phyloP scores from a whole-genome alignment of 257 asterid species.

The Handroanthus guayacan region DNA sequence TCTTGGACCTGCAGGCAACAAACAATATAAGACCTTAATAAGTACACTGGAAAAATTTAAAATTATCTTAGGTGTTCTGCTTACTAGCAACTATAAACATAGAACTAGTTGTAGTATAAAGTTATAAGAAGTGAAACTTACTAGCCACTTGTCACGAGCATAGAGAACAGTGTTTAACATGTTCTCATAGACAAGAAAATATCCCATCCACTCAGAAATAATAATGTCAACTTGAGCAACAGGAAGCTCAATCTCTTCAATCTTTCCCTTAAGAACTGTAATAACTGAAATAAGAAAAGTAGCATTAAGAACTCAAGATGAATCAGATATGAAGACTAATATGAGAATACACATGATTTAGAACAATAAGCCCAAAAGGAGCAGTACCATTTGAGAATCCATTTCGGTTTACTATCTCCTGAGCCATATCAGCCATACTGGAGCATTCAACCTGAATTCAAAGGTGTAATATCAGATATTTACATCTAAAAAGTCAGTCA shows the following conservation, averaged over 20 bases:
- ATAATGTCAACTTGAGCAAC: constrained; percentile 90
- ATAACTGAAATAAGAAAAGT: constrained; percentile 58
- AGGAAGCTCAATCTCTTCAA: constrained; percentile 97
- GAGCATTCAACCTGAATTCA: constrained; percentile 90
- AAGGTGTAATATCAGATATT: constrained; percentile 13
- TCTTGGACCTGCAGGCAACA: constrained; percentile 56
- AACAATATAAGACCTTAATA: neutral
- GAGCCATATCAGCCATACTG: constrained; percentile 91
- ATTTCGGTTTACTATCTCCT: constrained; percentile 76
- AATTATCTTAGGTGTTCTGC: neutral
- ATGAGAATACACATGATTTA: constrained; percentile 11
- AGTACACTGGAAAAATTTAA: neutral
- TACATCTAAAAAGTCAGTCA: constrained; percentile 20
- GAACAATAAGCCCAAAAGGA: constrained; percentile 17
- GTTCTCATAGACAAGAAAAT: constrained; percentile 79
- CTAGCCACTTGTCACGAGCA: constrained; percentile 86
- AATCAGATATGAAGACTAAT: neutral
- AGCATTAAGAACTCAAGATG: neutral
- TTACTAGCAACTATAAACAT: constrained; percentile 1
- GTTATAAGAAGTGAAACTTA: constrained; percentile 38
- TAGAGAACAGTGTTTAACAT: constrained; percentile 77
- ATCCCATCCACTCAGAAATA: constrained; percentile 99
- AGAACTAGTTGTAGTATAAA: neutral
- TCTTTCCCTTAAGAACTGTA: constrained; percentile 91
- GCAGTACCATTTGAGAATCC: constrained; percentile 79